phyloP scores from a whole-genome alignment of 129 eudicot genomes.

The Daucus carota region DNA sequence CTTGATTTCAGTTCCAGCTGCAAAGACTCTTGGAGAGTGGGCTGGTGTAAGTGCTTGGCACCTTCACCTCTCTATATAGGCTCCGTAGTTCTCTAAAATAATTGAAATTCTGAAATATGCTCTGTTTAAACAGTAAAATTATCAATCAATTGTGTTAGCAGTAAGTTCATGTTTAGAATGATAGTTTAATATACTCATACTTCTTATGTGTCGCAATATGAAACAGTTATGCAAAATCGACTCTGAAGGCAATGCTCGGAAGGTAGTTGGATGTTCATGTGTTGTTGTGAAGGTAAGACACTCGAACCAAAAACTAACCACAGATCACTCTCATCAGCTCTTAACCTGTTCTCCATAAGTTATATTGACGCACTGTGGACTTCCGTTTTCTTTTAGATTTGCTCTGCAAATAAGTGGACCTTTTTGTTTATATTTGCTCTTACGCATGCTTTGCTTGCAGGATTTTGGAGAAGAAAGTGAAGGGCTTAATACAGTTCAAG shows the following conservation, averaged over 20 bases:
- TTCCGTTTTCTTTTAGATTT: background rate
- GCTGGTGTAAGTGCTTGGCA: slow-evolving; percentile 52
- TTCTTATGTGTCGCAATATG: background rate
- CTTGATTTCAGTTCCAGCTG: slow-evolving; percentile 58
- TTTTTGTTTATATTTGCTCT: background rate
- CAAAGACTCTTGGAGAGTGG: slow-evolving; percentile 83
- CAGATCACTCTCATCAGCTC: background rate
- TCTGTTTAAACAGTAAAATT: background rate
- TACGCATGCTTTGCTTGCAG: slow-evolving; percentile 16
- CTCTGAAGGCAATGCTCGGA: slow-evolving; percentile 76
- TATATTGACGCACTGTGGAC: background rate
- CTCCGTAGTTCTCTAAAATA: background rate
- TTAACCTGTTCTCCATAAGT: background rate
- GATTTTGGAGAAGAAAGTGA: slow-evolving; percentile 51
- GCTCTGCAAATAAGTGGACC: background rate
- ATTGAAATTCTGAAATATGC: background rate
- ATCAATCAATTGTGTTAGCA: background rate
- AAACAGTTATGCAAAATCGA: slow-evolving; percentile 71
- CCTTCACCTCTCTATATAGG: background rate
- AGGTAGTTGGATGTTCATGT: slow-evolving; percentile 75
- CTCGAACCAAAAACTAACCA: background rate
- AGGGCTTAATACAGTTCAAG: slow-evolving; percentile 36
- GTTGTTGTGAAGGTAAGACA: slow-evolving; percentile 62
- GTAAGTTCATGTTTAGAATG: background rate
- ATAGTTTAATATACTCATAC: background rate